Conservation (phyloP, 345 rosid genomes). For the Camelina hispida region DNA sequence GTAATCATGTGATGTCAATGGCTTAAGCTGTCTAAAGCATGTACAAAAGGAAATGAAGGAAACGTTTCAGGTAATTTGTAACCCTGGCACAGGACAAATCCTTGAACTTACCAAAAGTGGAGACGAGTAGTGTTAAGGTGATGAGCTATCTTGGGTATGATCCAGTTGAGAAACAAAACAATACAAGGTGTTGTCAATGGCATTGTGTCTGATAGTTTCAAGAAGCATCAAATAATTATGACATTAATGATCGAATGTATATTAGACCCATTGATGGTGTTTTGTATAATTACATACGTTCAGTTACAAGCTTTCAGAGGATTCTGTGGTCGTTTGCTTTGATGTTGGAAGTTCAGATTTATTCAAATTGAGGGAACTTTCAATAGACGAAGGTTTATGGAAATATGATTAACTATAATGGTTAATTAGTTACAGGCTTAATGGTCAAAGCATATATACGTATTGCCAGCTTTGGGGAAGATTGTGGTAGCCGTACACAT, state of each 20-base stretch:
- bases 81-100: neutral
- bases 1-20: neutral
- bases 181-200: neutral
- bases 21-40: neutral
- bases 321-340: too few species aligned
- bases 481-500: neutral
- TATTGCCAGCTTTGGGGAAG: neutral
- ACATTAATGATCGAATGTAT: neutral
- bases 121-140: neutral
- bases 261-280: neutral
- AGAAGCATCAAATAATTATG: neutral
- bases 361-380: too few species aligned
- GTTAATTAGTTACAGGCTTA: neutral
- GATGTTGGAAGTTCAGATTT: too few species aligned
- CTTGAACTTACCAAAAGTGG: neutral
- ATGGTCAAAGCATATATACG: too few species aligned
- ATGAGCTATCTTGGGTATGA: neutral
- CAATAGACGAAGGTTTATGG: too few species aligned
- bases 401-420: neutral
- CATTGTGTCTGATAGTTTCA: neutral
- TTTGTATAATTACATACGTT: neutral
- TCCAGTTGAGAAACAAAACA: neutral
- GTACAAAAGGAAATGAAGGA: neutral
- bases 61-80: neutral
- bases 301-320: neutral